Conservation (phyloP, 1,139 yeast genomes). For the Taphrina sp. region DNA sequence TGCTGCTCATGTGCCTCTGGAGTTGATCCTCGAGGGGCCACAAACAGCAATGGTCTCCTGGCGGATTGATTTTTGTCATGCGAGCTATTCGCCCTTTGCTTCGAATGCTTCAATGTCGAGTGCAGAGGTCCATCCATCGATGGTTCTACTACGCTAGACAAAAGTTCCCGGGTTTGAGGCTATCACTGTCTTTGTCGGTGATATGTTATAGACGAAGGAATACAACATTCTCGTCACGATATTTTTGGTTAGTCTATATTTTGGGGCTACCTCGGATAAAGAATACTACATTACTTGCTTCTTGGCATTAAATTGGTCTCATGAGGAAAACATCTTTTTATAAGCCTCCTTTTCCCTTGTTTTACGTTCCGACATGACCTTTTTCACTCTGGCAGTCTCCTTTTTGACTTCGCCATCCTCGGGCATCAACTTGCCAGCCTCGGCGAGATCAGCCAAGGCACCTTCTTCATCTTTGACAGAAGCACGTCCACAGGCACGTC, state of each 20-base stretch:
- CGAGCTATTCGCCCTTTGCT: conserved; percentile 32
- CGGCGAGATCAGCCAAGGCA: conserved; percentile 52
- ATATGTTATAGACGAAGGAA: conserved; percentile 31
- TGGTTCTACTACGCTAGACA: conserved; percentile 31
- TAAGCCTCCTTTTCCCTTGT: conserved; percentile 80
- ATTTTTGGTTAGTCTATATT: too few species aligned
- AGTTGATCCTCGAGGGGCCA: too few species aligned
- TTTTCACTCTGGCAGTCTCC: conserved; percentile 64
- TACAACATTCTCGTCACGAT: conserved; percentile 9
- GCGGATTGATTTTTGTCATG: background rate
- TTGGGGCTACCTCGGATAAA: too few species aligned
- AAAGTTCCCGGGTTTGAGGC: conserved; percentile 30
- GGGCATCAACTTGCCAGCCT: conserved; percentile 52
- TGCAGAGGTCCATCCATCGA: conserved; percentile 25
- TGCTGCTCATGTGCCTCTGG: too few species aligned
- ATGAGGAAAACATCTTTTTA: conserved; percentile 63
- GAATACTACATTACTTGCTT: too few species aligned
- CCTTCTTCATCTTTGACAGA: conserved; percentile 66
- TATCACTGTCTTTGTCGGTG: conserved; percentile 12
- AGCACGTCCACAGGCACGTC: conserved; percentile 76
- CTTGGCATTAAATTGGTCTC: too few species aligned
- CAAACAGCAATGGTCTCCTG: too few species aligned
- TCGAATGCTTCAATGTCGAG: conserved; percentile 2
- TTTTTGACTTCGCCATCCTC: conserved; percentile 69
- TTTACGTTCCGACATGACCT: conserved; percentile 53